Conservation (phyloP, 257 asterid genomes). For the Oldenlandia corymbosa region DNA sequence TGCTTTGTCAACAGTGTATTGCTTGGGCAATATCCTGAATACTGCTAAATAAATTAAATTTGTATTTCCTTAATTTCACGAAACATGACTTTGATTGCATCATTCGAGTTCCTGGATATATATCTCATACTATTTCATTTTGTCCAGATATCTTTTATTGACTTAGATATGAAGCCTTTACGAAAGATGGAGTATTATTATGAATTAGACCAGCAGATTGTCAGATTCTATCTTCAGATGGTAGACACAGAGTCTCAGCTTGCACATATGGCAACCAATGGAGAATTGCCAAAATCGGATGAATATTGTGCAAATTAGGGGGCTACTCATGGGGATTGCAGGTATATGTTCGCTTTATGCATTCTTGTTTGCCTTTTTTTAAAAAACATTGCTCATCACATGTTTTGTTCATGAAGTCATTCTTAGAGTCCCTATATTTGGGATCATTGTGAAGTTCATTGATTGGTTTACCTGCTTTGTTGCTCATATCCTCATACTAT, state of each 20-base stretch:
- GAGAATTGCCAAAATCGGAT: constrained; percentile 24
- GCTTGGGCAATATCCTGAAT: background rate
- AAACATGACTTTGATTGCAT: constrained; percentile 3
- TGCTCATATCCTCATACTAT: too few relatives aligned
- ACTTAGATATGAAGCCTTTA: constrained; percentile 89
- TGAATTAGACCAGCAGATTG: constrained; percentile 76
- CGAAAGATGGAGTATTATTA: constrained; percentile 78
- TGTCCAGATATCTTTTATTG: constrained; percentile 74
- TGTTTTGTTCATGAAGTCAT: background rate
- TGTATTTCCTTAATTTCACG: constrained; percentile 2
- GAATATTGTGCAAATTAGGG: background rate
- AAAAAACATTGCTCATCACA: too few relatives aligned
- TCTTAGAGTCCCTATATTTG: background rate
- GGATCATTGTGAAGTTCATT: background rate
- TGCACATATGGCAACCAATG: constrained; percentile 19
- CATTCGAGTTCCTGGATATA: constrained; percentile 4
- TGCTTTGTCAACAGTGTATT: too few relatives aligned
- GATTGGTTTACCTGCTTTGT: too few relatives aligned
- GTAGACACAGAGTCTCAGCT: constrained; percentile 28
- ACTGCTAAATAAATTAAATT: background rate
- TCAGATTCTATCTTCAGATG: constrained; percentile 47
- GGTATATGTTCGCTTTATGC: background rate
- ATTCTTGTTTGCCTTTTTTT: background rate
- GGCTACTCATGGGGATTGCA: background rate
- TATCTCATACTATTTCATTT: constrained; percentile 13